Evolutionary conservation across 2,329 filamentous ascomycete species (phyloP).

Genomic region (Aspergillus sergii): DNA sequence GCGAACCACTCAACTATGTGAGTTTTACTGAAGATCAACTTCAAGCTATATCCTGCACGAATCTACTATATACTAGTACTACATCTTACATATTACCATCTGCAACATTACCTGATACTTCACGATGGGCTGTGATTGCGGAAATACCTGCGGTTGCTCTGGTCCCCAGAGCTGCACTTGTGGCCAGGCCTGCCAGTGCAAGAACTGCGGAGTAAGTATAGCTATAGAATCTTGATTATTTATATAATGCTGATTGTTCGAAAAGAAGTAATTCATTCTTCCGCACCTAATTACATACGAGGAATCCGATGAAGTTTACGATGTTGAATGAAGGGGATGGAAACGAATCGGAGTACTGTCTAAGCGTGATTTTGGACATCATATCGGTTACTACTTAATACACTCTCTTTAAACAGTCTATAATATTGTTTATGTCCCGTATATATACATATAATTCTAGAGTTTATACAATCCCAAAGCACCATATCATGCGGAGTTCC

Average conservation of each 20-base stretch:
- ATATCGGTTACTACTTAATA: slow-evolving; percentile 13
- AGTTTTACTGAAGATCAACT: neutral
- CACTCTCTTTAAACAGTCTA: neutral
- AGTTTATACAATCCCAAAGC: neutral
- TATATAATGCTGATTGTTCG: slow-evolving; percentile 2
- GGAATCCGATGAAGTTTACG: neutral
- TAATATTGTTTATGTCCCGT: no score
- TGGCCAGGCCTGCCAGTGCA: slow-evolving; percentile 37
- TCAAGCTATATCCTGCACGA: neutral
- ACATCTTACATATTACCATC: neutral
- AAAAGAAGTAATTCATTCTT: slow-evolving; percentile 25
- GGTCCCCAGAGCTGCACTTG: slow-evolving; percentile 38
- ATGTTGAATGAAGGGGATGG: slow-evolving; percentile 11
- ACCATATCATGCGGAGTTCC: neutral
- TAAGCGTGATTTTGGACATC: slow-evolving; percentile 14
- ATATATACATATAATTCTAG: neutral
- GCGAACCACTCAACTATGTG: neutral
- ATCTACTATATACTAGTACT: neutral
- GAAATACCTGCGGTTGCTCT: slow-evolving; percentile 35
- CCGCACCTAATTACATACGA: neutral
- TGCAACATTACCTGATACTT: neutral
- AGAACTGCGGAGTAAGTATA: slow-evolving; percentile 41
- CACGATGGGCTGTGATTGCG: slow-evolving; percentile 39
- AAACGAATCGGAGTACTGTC: slow-evolving; percentile 2
- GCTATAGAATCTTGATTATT: slow-evolving; percentile 3